Conservation (phyloP, 2,329 filamentous ascomycete species). For the Hymenoscyphus salicellus region DNA sequence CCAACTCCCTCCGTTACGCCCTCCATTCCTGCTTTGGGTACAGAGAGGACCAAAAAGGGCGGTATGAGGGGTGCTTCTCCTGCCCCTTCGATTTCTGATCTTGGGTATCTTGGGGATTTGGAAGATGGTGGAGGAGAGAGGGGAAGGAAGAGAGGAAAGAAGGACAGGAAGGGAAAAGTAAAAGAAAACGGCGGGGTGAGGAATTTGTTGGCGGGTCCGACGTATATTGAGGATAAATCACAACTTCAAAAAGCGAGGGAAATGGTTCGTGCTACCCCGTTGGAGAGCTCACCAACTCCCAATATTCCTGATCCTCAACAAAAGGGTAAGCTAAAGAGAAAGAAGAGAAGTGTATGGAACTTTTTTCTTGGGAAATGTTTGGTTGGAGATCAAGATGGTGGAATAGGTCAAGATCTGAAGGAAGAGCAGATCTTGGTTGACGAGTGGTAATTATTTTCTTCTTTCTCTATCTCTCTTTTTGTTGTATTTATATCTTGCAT, state of each 20-base stretch:
- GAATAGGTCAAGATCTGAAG: neutral
- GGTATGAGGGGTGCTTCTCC: neutral
- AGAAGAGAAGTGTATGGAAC: neutral
- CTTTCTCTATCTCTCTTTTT: neutral
- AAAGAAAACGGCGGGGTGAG: neutral
- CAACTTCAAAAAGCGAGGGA: neutral
- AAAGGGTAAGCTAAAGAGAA: neutral
- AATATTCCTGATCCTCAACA: neutral
- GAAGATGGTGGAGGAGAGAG: neutral
- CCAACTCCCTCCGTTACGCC: neutral
- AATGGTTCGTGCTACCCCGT: neutral
- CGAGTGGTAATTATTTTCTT: neutral
- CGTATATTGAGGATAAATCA: neutral
- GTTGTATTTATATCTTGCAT: neutral
- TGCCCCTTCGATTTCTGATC: neutral
- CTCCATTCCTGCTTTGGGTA: neutral
- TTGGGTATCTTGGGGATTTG: neutral
- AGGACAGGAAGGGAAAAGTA: neutral
- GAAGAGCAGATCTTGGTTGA: neutral
- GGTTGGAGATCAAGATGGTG: neutral
- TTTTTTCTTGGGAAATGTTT: neutral
- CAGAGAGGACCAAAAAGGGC: neutral
- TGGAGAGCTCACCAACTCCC: neutral
- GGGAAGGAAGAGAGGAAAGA: neutral
- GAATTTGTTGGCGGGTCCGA: neutral